These are phyloP conservation scores for Yamadazyma nakazawae DNA, from an alignment of 805 yeast species.

Conservation along the genomic window DNA sequence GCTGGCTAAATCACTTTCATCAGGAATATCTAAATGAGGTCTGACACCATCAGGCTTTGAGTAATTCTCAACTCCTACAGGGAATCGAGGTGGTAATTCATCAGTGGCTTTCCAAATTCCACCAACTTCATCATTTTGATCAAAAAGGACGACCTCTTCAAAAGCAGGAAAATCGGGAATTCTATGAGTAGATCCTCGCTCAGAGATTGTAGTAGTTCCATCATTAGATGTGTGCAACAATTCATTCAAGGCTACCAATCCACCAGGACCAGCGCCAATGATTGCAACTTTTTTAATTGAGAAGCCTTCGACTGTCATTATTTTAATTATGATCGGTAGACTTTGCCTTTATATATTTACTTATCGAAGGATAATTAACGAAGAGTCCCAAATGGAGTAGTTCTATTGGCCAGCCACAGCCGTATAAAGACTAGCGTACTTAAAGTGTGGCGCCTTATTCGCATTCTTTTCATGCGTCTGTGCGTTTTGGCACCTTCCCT, in stretches of 20 bases:
- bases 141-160: constrained; percentile 23
- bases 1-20: constrained; percentile 8
- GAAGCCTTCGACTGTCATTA: neutral
- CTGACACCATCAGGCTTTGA: constrained; percentile 30
- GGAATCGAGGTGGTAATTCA: constrained; percentile 14
- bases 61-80: constrained; percentile 22
- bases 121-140: constrained; percentile 37
- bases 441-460: too few species aligned
- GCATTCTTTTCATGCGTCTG: too few species aligned
- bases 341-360: neutral
- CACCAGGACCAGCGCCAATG: constrained; percentile 30
- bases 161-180: constrained; percentile 7
- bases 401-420: neutral
- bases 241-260: constrained; percentile 29
- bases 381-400: neutral
- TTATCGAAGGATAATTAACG: neutral
- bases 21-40: constrained; percentile 14
- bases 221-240: constrained; percentile 24
- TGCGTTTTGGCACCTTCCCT: too few species aligned
- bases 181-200: neutral
- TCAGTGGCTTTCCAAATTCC: constrained; percentile 39
- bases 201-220: constrained; percentile 13
- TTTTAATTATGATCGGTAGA: too few species aligned
- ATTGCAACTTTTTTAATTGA: constrained; percentile 21
- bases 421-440: neutral